Evolutionary conservation across 768 basidiomycete genomes (phyloP).

Genomic region (Lactarius pseudohatsudake): DNA sequence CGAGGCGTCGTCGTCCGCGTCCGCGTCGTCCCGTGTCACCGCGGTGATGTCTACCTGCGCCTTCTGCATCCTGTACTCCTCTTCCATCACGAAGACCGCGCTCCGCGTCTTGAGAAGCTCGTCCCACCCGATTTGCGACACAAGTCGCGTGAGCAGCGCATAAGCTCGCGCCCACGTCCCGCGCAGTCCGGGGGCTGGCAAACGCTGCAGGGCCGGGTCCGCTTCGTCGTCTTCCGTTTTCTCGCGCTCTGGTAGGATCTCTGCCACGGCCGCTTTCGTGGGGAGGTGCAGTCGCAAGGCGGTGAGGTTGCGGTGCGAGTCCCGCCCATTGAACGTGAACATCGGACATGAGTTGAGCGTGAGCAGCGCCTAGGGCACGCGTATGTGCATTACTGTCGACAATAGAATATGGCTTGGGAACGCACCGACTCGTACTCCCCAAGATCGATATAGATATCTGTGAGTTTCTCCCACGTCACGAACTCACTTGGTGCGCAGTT

Average conservation of each 20-base stretch:
- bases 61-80: slow-evolving; percentile 98
- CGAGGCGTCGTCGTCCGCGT: slow-evolving; percentile 69
- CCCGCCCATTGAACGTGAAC: slow-evolving; percentile 98
- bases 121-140: slow-evolving; percentile 97
- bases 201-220: slow-evolving; percentile 89
- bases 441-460: slow-evolving; percentile 90
- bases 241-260: slow-evolving; percentile 83
- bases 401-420: not conserved
- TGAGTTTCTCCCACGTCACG: slow-evolving; percentile 97
- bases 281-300: slow-evolving; percentile 84
- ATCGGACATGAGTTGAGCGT: slow-evolving; percentile 99
- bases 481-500: slow-evolving; percentile 99
- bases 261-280: slow-evolving; percentile 78
- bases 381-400: not conserved
- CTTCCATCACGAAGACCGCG: slow-evolving; percentile 98
- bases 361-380: slow-evolving; percentile 59
- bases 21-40: slow-evolving; percentile 30
- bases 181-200: slow-evolving; percentile 90
- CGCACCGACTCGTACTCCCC: slow-evolving; percentile 75
- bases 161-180: slow-evolving; percentile 98
- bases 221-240: slow-evolving; percentile 89
- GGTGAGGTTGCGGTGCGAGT: slow-evolving; percentile 81
- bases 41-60: slow-evolving; percentile 66
- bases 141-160: slow-evolving; percentile 83
- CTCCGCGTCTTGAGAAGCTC: slow-evolving; percentile 95